Evolutionary conservation across 495 filamentous ascomycete species (phyloP).

Genomic region (Pyrenula aspistea): DNA sequence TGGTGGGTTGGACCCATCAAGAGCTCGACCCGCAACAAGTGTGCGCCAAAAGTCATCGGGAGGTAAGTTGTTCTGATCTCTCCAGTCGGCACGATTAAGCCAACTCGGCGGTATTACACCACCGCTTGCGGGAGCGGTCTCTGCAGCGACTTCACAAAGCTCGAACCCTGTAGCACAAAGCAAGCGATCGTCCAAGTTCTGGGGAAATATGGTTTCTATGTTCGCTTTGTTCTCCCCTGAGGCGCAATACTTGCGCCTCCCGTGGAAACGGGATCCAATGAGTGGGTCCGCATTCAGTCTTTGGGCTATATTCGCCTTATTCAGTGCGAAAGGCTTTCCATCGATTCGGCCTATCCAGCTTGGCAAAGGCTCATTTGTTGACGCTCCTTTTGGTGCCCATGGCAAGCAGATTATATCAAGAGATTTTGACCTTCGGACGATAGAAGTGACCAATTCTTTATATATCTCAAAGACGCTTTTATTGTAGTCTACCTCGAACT

Average conservation of each 20-base stretch:
- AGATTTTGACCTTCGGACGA: slow-evolving; percentile 8
- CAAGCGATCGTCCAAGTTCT: too few relatives aligned
- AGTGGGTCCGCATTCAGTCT: neutral
- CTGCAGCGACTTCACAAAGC: too few relatives aligned
- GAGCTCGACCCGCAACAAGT: slow-evolving; percentile 12
- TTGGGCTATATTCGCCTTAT: neutral
- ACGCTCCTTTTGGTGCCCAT: slow-evolving; percentile 18
- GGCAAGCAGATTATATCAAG: slow-evolving; percentile 19
- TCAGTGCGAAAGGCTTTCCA: neutral
- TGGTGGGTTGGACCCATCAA: slow-evolving; percentile 3
- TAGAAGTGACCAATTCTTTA: slow-evolving; percentile 11
- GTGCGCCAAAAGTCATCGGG: slow-evolving; percentile 15
- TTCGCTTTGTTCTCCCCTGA: too few relatives aligned
- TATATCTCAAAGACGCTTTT: slow-evolving; percentile 9
- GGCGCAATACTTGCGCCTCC: too few relatives aligned
- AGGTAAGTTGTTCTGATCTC: too few relatives aligned
- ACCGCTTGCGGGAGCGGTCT: too few relatives aligned
- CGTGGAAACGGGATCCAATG: neutral
- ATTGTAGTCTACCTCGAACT: slow-evolving; percentile 6
- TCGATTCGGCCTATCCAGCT: too few relatives aligned
- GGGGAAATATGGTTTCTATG: too few relatives aligned
- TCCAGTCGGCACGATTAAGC: too few relatives aligned
- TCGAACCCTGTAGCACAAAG: too few relatives aligned
- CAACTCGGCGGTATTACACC: too few relatives aligned
- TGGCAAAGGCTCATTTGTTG: neutral